Base-by-base conservation (phyloP, 345 rosid species). In the Sisymbrium irio region DNA sequence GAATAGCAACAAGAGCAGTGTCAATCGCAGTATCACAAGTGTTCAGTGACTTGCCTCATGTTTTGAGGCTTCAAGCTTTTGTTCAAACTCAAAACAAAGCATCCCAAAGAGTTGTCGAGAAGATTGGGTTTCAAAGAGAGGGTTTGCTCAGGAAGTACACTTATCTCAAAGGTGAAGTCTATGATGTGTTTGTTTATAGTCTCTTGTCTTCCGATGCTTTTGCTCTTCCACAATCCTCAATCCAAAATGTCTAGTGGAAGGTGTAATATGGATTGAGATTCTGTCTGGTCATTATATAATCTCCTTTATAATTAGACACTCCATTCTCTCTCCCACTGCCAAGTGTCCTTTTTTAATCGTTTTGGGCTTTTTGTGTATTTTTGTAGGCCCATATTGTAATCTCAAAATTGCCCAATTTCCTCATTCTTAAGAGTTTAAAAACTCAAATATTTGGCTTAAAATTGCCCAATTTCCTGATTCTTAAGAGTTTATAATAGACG, bases 61-160 rank as follows among this genome's bases (percentile, higher is more conserved):
- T 83, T 57, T 68, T 76, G 4, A 83, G 89, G 79, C 63, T 85
- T 61, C 80, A 84, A 50, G 88, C 89, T 50, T 59, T 61, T 5
- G 82, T 71, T 8, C 79, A 68, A 28, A 58, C 78, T 7, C 71
- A 82, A 12, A 83, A 85, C 55, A 54, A 22, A 63, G 82, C 72
- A 3, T 83, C 85, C 7, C 82, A 77, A 55, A 83, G 77, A 78
- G 89, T 83, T 46, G 18, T 67, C 18, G 87, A 86, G 69, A 80
- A 82, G 74, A 39, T 62, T 45, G 83, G 83, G 67, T 81, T 85
- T 15, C 61, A 63, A 1, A 77, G 62, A 59, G 85, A 86, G 15
- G 86, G 88, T 25, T 13, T 78, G 69, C 49, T 83, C 12, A 82
- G 83, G 75, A 84, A 82, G 54, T 75, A 85, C 20, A 22, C 39